Evolutionary conservation across 2,329 filamentous ascomycete genomes (phyloP).

Genomic region (Penicillium palitans): DNA sequence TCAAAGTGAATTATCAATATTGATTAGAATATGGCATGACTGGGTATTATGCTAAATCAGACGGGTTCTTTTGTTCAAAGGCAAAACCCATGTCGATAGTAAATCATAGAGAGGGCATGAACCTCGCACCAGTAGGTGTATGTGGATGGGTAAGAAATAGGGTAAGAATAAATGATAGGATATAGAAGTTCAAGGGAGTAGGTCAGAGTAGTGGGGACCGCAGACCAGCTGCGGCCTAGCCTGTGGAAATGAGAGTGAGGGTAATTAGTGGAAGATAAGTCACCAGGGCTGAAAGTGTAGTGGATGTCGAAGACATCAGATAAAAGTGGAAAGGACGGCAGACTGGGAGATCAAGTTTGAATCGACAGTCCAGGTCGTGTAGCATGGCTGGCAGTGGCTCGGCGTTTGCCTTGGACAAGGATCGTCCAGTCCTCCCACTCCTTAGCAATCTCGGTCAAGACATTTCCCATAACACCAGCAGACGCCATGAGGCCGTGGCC

Average conservation of each 20-base stretch:
- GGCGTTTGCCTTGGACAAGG: constrained; percentile 50
- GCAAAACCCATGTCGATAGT: constrained; percentile 20
- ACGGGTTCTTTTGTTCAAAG: constrained; percentile 15
- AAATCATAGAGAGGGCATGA: constrained; percentile 23
- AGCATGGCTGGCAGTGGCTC: constrained; percentile 30
- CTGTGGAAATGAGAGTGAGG: constrained; percentile 6
- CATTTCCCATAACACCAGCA: constrained; percentile 85
- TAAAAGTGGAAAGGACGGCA: neutral
- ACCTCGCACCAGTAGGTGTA: constrained; percentile 25
- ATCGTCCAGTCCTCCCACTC: constrained; percentile 91
- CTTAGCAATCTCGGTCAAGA: constrained; percentile 89
- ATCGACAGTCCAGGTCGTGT: constrained; percentile 22
- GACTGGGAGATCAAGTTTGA: constrained; percentile 14
- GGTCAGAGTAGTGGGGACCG: neutral
- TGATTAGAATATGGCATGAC: constrained; percentile 13
- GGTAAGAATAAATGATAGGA: constrained; percentile 2
- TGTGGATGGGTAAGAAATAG: constrained; percentile 2
- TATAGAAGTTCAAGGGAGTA: constrained; percentile 1
- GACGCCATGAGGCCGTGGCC: constrained; percentile 96
- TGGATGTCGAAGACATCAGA: neutral
- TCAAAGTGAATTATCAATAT: constrained; percentile 6
- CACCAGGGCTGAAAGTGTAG: constrained; percentile 8
- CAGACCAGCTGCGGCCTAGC: constrained; percentile 5
- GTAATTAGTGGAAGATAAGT: constrained; percentile 5
- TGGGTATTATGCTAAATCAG: constrained; percentile 32